Percentiles rank a stretch among this genome's conserved stretches.
These are phyloP conservation scores for Arabis alpina DNA, from an alignment of 345 rosid genomes.

Conservation along the genomic window DNA sequence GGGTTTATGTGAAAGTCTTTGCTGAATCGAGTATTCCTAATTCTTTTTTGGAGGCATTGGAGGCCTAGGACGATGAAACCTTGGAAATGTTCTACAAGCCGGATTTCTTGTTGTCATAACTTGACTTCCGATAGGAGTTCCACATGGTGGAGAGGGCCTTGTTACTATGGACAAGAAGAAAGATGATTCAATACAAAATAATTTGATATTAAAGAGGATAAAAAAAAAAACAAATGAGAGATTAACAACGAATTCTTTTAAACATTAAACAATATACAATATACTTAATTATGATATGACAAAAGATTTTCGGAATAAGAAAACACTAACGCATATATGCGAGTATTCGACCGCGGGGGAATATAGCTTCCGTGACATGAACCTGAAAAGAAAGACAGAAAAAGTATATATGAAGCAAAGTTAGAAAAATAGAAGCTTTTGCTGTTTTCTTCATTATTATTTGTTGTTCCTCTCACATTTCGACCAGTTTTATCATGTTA, in stretches of 20 bases:
- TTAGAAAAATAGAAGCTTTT: neutral
- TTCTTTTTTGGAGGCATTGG: too few relatives aligned
- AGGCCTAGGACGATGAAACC: neutral
- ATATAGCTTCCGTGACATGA: neutral
- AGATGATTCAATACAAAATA: neutral
- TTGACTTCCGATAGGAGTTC: slow-evolving; percentile 3
- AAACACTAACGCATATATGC: too few relatives aligned
- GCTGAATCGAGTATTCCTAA: too few relatives aligned
- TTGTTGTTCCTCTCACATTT: neutral
- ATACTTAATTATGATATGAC: neutral
- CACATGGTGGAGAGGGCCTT: neutral
- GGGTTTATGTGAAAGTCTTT: too few relatives aligned
- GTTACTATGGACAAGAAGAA: too few relatives aligned
- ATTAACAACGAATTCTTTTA: neutral
- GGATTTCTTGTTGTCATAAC: neutral
- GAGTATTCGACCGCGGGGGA: too few relatives aligned
- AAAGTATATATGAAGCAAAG: neutral
- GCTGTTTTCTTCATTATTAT: neutral
- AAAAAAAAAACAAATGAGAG: too few relatives aligned
- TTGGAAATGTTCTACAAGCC: neutral
- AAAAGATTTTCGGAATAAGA: neutral
- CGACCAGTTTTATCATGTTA: neutral
- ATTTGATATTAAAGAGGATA: too few relatives aligned
- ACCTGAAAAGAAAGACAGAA: neutral
- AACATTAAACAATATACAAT: neutral